These are phyloP conservation scores for Septoria petroselini DNA, from an alignment of 2,329 filamentous ascomycete species.

Conservation along the genomic window DNA sequence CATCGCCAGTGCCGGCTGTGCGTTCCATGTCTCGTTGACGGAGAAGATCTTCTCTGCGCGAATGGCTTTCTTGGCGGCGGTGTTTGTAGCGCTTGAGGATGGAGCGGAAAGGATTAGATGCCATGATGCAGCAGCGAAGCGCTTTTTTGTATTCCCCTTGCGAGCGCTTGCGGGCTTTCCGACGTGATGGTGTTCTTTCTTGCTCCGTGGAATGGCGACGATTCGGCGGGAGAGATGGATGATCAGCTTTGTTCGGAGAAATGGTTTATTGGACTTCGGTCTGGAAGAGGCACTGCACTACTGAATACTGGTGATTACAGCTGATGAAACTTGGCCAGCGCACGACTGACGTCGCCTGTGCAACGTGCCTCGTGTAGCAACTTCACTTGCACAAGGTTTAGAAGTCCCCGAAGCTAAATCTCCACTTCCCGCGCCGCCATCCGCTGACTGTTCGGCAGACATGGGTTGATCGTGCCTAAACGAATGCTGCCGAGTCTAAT, in stretches of 20 bases:
- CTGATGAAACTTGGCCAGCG: background rate
- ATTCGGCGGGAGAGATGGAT: no score
- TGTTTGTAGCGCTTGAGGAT: slow-evolving; percentile 10
- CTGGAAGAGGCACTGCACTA: no score
- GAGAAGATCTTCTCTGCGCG: slow-evolving; percentile 7
- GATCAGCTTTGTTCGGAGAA: background rate
- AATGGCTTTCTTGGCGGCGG: slow-evolving; percentile 1
- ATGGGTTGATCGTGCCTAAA: background rate
- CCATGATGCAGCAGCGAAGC: background rate
- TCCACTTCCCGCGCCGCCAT: slow-evolving; percentile 3
- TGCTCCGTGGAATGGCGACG: no score
- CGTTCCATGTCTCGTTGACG: slow-evolving; percentile 11
- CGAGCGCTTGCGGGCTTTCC: background rate
- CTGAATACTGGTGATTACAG: background rate
- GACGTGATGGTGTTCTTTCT: no score
- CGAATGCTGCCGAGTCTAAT: background rate
- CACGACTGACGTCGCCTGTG: slow-evolving; percentile 3
- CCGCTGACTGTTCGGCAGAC: background rate
- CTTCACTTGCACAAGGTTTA: slow-evolving; percentile 13
- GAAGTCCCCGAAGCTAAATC: background rate
- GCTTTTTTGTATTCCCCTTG: background rate
- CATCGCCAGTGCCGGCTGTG: slow-evolving; percentile 4
- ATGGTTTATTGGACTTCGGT: background rate
- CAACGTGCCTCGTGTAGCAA: background rate
- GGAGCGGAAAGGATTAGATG: slow-evolving; percentile 3